These are phyloP conservation scores for Arthrobotrys entomopaga DNA, from an alignment of 2,329 filamentous ascomycete genomes.

Conservation along the genomic window DNA sequence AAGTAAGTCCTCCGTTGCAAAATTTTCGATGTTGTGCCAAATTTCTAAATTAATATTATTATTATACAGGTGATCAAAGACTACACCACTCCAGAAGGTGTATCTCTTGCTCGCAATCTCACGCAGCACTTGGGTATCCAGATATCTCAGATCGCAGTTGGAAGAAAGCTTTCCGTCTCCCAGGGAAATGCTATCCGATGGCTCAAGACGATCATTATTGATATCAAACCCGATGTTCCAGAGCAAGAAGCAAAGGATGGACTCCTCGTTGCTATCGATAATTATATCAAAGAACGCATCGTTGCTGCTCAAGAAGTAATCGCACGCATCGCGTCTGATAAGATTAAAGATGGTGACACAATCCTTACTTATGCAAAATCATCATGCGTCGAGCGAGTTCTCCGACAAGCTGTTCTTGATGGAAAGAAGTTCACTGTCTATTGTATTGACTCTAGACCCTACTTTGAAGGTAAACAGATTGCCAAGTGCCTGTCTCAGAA, in stretches of 20 bases:
- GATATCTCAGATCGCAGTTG: constrained; percentile 92
- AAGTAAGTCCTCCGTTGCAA: constrained; percentile 66
- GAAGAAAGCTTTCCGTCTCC: constrained; percentile 92
- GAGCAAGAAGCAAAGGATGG: constrained; percentile 83
- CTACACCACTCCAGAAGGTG: constrained; percentile 88
- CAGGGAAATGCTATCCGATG: constrained; percentile 97
- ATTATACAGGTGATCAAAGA: constrained; percentile 79
- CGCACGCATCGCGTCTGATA: constrained; percentile 76
- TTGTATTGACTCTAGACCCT: constrained; percentile 79
- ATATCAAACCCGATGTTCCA: constrained; percentile 84
- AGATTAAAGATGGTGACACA: constrained; percentile 81
- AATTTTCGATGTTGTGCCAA: neutral
- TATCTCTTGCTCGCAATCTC: constrained; percentile 87
- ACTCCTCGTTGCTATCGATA: constrained; percentile 83
- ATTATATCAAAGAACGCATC: constrained; percentile 89
- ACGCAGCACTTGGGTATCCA: constrained; percentile 92
- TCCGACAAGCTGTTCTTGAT: constrained; percentile 75
- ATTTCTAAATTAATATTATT: constrained; percentile 11
- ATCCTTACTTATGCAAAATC: constrained; percentile 88
- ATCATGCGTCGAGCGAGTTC: constrained; percentile 82
- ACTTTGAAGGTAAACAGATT: constrained; percentile 76
- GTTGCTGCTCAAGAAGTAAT: constrained; percentile 88
- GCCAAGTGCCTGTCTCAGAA: constrained; percentile 75
- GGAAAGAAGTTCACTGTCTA: constrained; percentile 85
- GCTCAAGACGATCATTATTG: constrained; percentile 90